Conservation (phyloP, 495 filamentous ascomycete species). For the Neohortaea acidophila region DNA sequence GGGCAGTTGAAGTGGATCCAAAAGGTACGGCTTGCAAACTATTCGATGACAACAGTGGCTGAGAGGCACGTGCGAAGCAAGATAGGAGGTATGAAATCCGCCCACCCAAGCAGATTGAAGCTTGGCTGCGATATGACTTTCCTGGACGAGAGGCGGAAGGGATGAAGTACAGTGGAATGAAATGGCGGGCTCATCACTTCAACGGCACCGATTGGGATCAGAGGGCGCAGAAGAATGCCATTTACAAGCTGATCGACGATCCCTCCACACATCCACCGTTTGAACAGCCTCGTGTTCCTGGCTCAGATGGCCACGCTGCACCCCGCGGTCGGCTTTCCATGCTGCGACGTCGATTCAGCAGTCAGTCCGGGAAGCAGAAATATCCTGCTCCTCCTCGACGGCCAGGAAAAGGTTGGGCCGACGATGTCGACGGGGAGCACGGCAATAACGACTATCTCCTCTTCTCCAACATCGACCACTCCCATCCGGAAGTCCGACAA, state of each 20-base stretch:
- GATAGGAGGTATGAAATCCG: too few relatives aligned
- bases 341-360: neutral
- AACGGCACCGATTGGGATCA: slow-evolving; percentile 55
- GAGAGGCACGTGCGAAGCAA: too few relatives aligned
- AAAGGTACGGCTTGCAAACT: too few relatives aligned
- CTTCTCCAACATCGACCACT: slow-evolving; percentile 49
- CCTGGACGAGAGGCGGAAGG: slow-evolving; percentile 34
- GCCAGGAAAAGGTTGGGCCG: slow-evolving; percentile 44
- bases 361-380: neutral
- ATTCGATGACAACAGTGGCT: too few relatives aligned
- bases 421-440: slow-evolving; percentile 48
- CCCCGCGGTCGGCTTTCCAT: neutral
- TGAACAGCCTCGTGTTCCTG: too few relatives aligned
- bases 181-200: slow-evolving; percentile 59
- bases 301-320: too few relatives aligned
- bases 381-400: slow-evolving; percentile 2
- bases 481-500: slow-evolving; percentile 45
- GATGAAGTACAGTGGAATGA: slow-evolving; percentile 42
- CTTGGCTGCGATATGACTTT: slow-evolving; percentile 56
- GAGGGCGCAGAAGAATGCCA: slow-evolving; percentile 39
- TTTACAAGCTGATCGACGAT: slow-evolving; percentile 53
- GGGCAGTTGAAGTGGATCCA: slow-evolving; percentile 46
- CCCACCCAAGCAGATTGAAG: slow-evolving; percentile 46
- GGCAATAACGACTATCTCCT: slow-evolving; percentile 60
- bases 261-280: slow-evolving; percentile 8